phyloP scores from a whole-genome alignment of 106 monocot species.

The Dactylorhiza incarnata region DNA sequence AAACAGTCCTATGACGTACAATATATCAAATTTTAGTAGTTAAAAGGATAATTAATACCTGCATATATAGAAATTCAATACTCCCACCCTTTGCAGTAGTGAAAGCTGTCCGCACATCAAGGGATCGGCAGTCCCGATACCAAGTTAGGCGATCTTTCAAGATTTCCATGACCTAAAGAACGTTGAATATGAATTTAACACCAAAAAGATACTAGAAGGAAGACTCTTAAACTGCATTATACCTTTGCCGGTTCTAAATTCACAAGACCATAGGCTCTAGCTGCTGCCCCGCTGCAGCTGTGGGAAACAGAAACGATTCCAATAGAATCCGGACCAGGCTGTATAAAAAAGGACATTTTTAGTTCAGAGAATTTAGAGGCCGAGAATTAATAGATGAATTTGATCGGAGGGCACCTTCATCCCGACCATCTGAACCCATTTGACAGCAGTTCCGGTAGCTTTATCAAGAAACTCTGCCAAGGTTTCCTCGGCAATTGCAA shows the following conservation, averaged over 20 bases:
- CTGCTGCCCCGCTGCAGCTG: slow-evolving; percentile 96
- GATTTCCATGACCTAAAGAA: slow-evolving; percentile 73
- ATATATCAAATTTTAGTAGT: neutral
- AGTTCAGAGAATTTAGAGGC: neutral
- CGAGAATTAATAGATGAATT: neutral
- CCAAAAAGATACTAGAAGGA: neutral
- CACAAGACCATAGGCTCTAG: slow-evolving; percentile 97
- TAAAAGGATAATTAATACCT: slow-evolving; percentile 31
- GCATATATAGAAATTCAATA: slow-evolving; percentile 97
- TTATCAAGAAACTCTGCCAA: slow-evolving; percentile 75
- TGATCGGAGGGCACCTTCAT: slow-evolving; percentile 40
- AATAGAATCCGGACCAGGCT: slow-evolving; percentile 99
- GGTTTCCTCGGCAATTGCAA: slow-evolving; percentile 85
- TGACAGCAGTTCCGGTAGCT: slow-evolving; percentile 80
- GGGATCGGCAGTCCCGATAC: slow-evolving; percentile 85
- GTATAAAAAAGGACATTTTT: neutral
- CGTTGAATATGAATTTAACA: neutral
- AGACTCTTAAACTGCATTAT: neutral
- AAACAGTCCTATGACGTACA: neutral
- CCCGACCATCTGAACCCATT: slow-evolving; percentile 90
- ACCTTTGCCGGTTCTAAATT: slow-evolving; percentile 98
- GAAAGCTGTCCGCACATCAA: slow-evolving; percentile 69
- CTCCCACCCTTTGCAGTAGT: slow-evolving; percentile 88
- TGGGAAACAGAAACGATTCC: slow-evolving; percentile 99
- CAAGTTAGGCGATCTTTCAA: slow-evolving; percentile 95